phyloP scores from a whole-genome alignment of 2,329 filamentous ascomycete genomes.

The Neurospora sp. region DNA sequence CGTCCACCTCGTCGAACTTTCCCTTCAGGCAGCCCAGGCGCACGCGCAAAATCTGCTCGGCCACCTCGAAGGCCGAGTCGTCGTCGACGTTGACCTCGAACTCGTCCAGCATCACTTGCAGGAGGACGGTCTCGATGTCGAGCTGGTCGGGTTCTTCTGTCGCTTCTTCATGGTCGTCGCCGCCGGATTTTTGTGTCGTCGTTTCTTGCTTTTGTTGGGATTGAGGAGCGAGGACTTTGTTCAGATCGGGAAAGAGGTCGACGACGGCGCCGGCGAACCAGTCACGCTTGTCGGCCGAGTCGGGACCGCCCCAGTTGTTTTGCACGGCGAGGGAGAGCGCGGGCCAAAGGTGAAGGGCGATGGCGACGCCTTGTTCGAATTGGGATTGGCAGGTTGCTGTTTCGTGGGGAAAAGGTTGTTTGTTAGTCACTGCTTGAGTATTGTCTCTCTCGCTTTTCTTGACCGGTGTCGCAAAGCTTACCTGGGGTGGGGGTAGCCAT shows the following conservation, averaged over 20 bases:
- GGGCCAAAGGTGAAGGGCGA: conserved; percentile 78
- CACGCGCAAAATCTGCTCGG: conserved; percentile 59
- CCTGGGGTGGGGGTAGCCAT: conserved; percentile 8
- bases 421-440: not conserved
- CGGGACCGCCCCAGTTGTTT: conserved; percentile 79
- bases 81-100: conserved; percentile 92
- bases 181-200: conserved; percentile 14
- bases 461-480: conserved; percentile 1
- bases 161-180: conserved; percentile 6
- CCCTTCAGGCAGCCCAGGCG: conserved; percentile 54
- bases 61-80: conserved; percentile 67
- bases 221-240: conserved; percentile 25
- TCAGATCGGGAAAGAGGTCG: conserved; percentile 67
- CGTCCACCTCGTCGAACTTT: conserved; percentile 53
- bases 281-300: conserved; percentile 79
- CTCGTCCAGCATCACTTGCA: conserved; percentile 91
- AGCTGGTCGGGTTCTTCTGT: conserved; percentile 54
- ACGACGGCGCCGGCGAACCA: conserved; percentile 87
- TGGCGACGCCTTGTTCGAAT: conserved; percentile 81
- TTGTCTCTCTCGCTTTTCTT: not conserved
- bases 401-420: too few relatives aligned
- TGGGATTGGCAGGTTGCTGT: conserved; percentile 45
- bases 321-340: conserved; percentile 79
- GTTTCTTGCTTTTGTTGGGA: conserved; percentile 10
- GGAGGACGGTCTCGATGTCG: conserved; percentile 73